Evolutionary conservation across 2,329 filamentous ascomycete species (phyloP), one percentile per base, ranked within the genome.

Genomic region (Aspergillus sergii): DNA sequence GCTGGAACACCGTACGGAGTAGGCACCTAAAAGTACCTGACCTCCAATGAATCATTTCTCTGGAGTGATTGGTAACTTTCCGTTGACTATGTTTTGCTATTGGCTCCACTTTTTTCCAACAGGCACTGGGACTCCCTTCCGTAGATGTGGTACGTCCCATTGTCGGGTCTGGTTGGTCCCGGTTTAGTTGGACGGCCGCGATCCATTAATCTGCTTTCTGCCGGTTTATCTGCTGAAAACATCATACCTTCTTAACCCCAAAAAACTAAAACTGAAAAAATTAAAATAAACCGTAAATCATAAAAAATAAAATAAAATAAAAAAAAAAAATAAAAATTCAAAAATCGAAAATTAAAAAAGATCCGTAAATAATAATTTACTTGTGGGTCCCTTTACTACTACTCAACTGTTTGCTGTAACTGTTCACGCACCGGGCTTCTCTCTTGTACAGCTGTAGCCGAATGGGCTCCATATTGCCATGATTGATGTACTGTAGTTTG

Each of bases 391-490:
- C 65, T 62, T 68, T 73, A 72, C 70, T 71, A 69, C 72, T 71
- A 69, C 72, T 74, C 65, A 70, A 72, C 67, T 75, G 73, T 75
- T 76, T 76, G 73, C 72, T 74, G 68, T 26, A 69, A 73, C 70
- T 73, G 72, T 71, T 74, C 69, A 71, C 72, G 69, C 69, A 64
- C 60, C 60, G 19, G 41, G n/a, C 30, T 32, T 12, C 10, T 34
- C 62, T 64, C 69, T 68, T 74, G 70, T 74, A 74, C 74, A 75
- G 73, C 72, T 75, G 74, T 73, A 72, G 75, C 72, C 72, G 67
- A 72, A 75, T 72, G 68, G 69, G 61, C 64, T 67, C 65, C 64
- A 67, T 67, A 54, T 58, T 62, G 60, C 43, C 48, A 51, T 51
- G 48, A 57, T 62, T 60, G 57, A 73, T 73, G 64, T 62, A 71